Evolutionary conservation across 768 basidiomycete species (phyloP).

Genomic region (Naganishia vaughanmartiniae): DNA sequence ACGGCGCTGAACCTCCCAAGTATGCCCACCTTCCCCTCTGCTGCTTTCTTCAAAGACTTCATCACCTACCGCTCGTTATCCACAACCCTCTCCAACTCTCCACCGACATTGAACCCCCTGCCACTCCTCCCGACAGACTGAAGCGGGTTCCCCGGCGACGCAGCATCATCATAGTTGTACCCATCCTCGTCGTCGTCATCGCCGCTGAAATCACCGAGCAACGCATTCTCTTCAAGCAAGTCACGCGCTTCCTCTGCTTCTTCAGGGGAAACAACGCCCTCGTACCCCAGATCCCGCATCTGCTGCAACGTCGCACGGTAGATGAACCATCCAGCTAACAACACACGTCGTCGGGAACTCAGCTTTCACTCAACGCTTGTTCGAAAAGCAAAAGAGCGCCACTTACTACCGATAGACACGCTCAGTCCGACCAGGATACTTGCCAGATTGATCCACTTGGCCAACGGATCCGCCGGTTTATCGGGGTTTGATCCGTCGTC

Average conservation of each 20-base stretch:
- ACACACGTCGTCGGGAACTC: neutral
- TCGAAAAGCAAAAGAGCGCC: too few relatives aligned
- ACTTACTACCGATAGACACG: slow-evolving; percentile 34
- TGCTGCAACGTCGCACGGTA: slow-evolving; percentile 47
- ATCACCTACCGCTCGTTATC: too few relatives aligned
- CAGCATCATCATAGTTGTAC: neutral
- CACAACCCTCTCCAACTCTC: neutral
- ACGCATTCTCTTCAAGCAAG: slow-evolving; percentile 41
- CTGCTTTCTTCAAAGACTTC: too few relatives aligned
- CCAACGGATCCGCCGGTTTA: slow-evolving; percentile 38
- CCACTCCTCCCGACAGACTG: neutral
- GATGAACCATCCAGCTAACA: slow-evolving; percentile 44
- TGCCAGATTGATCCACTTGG: slow-evolving; percentile 47
- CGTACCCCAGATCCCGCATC: slow-evolving; percentile 41
- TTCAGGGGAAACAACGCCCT: slow-evolving; percentile 24
- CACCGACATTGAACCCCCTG: slow-evolving; percentile 2
- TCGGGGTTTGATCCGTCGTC: slow-evolving; percentile 27
- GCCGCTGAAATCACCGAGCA: slow-evolving; percentile 41
- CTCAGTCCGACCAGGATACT: slow-evolving; percentile 40
- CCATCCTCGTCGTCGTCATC: slow-evolving; percentile 22
- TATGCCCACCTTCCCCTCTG: too few relatives aligned
- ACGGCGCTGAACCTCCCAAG: too few relatives aligned
- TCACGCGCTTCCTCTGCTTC: slow-evolving; percentile 43
- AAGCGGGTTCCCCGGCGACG: neutral
- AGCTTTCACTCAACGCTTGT: neutral